A percentile compares a stretch with the other conserved stretches of the same genome.
Evolutionary conservation across 306 rosid species (phyloP).

Genomic region (Cercis canadensis): DNA sequence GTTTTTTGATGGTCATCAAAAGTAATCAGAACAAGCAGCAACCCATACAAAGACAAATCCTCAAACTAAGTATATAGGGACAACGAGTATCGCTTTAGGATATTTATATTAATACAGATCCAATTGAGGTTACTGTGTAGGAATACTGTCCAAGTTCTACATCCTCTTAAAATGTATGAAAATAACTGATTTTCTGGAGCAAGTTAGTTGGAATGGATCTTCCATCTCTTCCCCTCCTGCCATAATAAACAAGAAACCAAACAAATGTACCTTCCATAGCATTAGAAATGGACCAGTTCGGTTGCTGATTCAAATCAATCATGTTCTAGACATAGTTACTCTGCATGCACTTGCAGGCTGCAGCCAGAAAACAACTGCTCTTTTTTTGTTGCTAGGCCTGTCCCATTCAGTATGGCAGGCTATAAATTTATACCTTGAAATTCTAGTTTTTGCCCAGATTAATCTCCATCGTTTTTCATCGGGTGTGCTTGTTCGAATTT

Average conservation of each 20-base stretch:
- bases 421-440: no score
- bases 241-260: no score
- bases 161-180: neutral
- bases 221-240: no score
- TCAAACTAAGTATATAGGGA: constrained; percentile 1
- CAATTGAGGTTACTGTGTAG: no score
- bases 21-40: constrained; percentile 7
- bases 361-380: constrained; percentile 2
- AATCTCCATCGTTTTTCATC: no score
- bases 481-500: no score
- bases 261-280: no score
- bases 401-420: no score
- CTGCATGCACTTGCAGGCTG: constrained; percentile 9
- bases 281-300: neutral
- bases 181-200: neutral
- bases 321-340: neutral
- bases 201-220: no score
- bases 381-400: no score
- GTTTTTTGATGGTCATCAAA: constrained; percentile 15
- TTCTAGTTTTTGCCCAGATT: no score
- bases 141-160: neutral
- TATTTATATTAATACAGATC: neutral
- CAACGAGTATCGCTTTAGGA: neutral
- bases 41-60: constrained; percentile 6
- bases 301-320: neutral